These are phyloP conservation scores for Diplodia intermedia DNA, from an alignment of 2,329 filamentous ascomycete species.

Conservation along the genomic window DNA sequence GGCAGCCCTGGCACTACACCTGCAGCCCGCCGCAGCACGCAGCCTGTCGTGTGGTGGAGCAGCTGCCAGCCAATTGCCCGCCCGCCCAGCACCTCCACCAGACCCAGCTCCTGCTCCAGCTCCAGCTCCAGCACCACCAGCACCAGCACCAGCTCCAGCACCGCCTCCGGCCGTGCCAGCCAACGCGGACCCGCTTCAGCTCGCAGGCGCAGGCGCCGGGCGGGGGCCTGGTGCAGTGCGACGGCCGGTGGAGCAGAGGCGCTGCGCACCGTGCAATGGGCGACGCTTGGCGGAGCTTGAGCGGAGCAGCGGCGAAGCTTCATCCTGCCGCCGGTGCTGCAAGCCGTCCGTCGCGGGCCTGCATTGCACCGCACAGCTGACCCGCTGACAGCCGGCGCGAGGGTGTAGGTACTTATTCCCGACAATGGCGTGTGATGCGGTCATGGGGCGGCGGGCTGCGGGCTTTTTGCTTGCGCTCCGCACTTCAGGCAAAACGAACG, in stretches of 20 bases:
- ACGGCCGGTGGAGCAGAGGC: conserved; percentile 4
- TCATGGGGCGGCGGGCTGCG: conserved; percentile 12
- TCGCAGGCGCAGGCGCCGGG: neutral
- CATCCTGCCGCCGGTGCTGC: neutral
- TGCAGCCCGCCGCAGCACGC: conserved; percentile 4
- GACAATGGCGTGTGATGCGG: conserved; percentile 22
- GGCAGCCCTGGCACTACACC: conserved; percentile 11
- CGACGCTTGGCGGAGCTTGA: conserved; percentile 26
- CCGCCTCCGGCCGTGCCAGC: neutral
- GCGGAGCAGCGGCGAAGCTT: conserved; percentile 24
- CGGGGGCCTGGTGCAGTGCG: neutral
- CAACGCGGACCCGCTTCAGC: neutral
- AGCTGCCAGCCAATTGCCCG: conserved; percentile 1
- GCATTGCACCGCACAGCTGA: conserved; percentile 11
- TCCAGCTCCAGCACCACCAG: too few species aligned
- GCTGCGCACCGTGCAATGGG: neutral
- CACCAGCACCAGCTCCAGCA: too few species aligned
- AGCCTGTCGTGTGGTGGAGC: neutral
- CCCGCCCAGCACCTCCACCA: neutral
- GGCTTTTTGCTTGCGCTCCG: conserved; percentile 15
- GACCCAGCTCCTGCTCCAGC: too few species aligned
- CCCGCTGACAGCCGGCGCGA: neutral
- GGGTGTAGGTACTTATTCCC: conserved; percentile 7
- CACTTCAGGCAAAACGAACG: conserved; percentile 28
- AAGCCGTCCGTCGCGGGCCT: conserved; percentile 1